Evolutionary conservation across 192 early-diverging fungal genomes (phyloP).

Genomic region (Coemansia sp.): DNA sequence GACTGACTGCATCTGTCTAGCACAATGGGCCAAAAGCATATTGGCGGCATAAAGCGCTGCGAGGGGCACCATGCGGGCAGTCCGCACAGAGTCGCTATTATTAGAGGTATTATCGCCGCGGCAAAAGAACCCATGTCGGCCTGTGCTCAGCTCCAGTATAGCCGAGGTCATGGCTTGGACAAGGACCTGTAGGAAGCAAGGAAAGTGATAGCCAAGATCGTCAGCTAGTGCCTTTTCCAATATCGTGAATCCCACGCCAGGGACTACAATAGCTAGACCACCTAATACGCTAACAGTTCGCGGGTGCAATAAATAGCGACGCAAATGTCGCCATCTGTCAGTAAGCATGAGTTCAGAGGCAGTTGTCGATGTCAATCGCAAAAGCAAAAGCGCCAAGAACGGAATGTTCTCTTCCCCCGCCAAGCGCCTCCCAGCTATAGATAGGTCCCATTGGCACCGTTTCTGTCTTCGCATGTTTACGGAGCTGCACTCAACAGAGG

Average conservation of each 20-base stretch:
- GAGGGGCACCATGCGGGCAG: constrained; percentile 17
- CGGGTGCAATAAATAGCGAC: constrained; percentile 5
- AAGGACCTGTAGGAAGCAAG: constrained; percentile 29
- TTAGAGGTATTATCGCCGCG: neutral
- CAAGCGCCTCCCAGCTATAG: neutral
- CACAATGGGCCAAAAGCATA: constrained; percentile 13
- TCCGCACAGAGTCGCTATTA: constrained; percentile 9
- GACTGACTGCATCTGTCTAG: constrained; percentile 12
- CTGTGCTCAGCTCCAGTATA: constrained; percentile 11
- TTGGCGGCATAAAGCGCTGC: constrained; percentile 17
- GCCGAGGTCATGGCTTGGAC: constrained; percentile 12
- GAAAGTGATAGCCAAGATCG: constrained; percentile 13
- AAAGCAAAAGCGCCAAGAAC: constrained; percentile 12
- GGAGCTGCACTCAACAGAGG: neutral
- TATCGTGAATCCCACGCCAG: constrained; percentile 3
- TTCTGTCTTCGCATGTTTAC: neutral
- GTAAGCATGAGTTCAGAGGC: neutral
- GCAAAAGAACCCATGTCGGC: constrained; percentile 17
- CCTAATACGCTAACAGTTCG: constrained; percentile 15
- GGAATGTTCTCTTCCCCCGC: constrained; percentile 19
- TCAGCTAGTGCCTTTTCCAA: constrained; percentile 32
- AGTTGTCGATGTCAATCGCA: constrained; percentile 5
- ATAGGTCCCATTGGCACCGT: neutral
- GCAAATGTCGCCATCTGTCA: neutral
- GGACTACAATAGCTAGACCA: constrained; percentile 8